Conservation (phyloP, 768 basidiomycete genomes). For the Mycena crocata region DNA sequence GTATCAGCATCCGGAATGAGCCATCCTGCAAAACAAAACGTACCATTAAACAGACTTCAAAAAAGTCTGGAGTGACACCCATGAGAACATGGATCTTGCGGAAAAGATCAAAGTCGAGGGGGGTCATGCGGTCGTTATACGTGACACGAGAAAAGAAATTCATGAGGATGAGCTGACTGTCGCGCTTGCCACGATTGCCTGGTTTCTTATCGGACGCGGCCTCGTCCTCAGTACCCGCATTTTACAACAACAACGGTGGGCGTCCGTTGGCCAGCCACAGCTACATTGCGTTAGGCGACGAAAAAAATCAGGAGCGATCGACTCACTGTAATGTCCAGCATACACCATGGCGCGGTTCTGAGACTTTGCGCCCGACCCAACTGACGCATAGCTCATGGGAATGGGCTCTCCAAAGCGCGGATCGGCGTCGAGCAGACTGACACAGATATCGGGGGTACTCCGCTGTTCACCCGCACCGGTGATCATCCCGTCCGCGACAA, state of each 20-base stretch:
- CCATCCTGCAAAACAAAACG: constrained; percentile 40
- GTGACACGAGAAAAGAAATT: constrained; percentile 99
- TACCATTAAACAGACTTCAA: constrained; percentile 98
- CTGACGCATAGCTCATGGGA: constrained; percentile 93
- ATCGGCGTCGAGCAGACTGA: constrained; percentile 90
- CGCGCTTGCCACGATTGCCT: constrained; percentile 98
- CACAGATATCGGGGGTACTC: constrained; percentile 97
- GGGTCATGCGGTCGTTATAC: constrained; percentile 98
- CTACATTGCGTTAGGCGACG: constrained; percentile 46
- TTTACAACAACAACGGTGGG: constrained; percentile 96
- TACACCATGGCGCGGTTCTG: constrained; percentile 98
- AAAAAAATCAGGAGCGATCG: constrained; percentile 8
- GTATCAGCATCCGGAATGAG: constrained; percentile 15
- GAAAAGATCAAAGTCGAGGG: constrained; percentile 98
- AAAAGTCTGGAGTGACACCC: constrained; percentile 99
- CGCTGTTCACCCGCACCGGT: constrained; percentile 96
- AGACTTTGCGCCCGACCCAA: constrained; percentile 89
- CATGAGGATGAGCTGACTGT: constrained; percentile 99
- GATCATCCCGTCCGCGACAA: constrained; percentile 99
- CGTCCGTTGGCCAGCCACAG: constrained; percentile 88
- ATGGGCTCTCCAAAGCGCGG: constrained; percentile 95
- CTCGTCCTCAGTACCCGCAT: constrained; percentile 92
- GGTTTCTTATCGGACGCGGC: constrained; percentile 89
- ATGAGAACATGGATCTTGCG: constrained; percentile 95
- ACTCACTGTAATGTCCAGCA: constrained; percentile 98